A percentile compares a stretch with the other conserved stretches of the same genome.
Evolutionary conservation across 345 rosid genomes (phyloP).

Genomic region (Mangifera indica): DNA sequence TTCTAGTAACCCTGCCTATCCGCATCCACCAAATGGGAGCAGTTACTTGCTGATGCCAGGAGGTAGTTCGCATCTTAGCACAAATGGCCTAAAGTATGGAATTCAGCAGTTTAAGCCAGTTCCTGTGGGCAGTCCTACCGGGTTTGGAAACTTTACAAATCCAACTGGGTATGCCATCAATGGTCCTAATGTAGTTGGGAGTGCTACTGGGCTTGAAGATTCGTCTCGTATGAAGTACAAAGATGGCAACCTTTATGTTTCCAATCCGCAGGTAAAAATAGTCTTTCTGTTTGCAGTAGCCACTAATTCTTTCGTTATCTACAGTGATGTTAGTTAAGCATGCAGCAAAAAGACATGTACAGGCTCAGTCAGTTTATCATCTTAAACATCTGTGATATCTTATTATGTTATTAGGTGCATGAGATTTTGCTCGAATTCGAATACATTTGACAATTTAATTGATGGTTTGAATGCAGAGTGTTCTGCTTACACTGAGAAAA

Average conservation of each 20-base stretch:
- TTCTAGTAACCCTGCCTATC: constrained; percentile 70
- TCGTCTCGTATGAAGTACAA: constrained; percentile 82
- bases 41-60: constrained; percentile 88
- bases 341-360: not conserved
- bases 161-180: constrained; percentile 67
- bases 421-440: not conserved
- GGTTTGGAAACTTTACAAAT: constrained; percentile 54
- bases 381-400: not conserved
- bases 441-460: not conserved
- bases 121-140: constrained; percentile 57
- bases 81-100: constrained; percentile 83
- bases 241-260: constrained; percentile 70
- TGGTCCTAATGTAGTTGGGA: constrained; percentile 76
- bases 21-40: constrained; percentile 86
- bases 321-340: not conserved
- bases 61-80: constrained; percentile 63
- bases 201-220: constrained; percentile 74
- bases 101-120: constrained; percentile 83
- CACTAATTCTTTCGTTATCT: not conserved
- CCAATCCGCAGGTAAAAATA: constrained; percentile 75
- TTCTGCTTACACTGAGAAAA: not conserved
- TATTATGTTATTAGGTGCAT: not conserved
- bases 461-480: not conserved
- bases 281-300: not conserved
- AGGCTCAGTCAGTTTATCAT: not conserved